Evolutionary conservation across 179 eudicot species (phyloP), one percentile per base, ranked within the genome.

Genomic region (Drosera spatulata): DNA sequence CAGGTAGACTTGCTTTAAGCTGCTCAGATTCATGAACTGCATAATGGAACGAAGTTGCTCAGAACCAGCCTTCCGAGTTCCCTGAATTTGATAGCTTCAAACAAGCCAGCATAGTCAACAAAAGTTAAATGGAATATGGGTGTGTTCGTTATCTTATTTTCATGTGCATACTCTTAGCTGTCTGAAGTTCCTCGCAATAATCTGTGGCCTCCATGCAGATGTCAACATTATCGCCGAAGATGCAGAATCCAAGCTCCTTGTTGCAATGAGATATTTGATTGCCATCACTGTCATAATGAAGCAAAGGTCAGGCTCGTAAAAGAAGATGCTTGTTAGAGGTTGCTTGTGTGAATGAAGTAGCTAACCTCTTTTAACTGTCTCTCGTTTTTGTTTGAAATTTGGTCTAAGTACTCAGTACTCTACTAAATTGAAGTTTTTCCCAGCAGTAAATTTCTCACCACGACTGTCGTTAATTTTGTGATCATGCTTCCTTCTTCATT

Each of bases 161-260:
- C 33, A 10, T 38, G 43, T 59, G 8, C 14, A 39, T 15, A 40
- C n/a, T 45, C 6, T 55, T 11, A 10, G 7, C 40, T 50, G 9
- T 59, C 4, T 12, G 39, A 38, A 44, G 7, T 39, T 11, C 10
- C 41, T 64, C 41, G 33, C 41, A 33, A 11, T 55, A 63, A 51
- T n/a, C 12, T 15, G 11, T 56, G 11, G n/a, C 45, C 58, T 66
- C 22, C 49, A 38, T 66, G 56, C 75, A 77, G 81, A 44, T 77
- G 78, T 53, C 68, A 65, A 56, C 86, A 84, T 61, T 79, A 79
- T 56, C 63, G 76, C 52, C 62, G 90, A 60, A 77, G 84, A 57
- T 84, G 90, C 63, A 70, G 59, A 69, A 81, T 84, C 68, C 77
- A 71, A 68, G 90, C 86, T 49, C 90, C 86, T 53, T 84, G 90